Evolutionary conservation across 768 basidiomycete genomes (phyloP).

Genomic region (Lyophyllum shimeji): DNA sequence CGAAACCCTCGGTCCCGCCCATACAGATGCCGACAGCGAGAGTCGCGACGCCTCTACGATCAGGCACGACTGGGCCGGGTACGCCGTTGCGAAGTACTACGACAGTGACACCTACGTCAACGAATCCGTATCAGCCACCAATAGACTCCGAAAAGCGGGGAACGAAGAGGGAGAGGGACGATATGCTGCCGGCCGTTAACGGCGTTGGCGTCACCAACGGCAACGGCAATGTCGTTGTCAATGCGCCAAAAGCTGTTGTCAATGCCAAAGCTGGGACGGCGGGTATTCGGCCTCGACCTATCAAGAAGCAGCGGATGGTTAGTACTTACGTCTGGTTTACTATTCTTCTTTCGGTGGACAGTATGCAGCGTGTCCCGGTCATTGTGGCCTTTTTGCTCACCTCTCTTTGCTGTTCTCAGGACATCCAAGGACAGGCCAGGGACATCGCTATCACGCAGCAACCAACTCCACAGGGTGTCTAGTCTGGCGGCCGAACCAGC

Average conservation of each 20-base stretch:
- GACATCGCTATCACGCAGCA: slow-evolving; percentile 65
- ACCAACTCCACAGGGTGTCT: slow-evolving; percentile 73
- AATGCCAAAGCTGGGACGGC: slow-evolving; percentile 60
- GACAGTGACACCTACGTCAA: slow-evolving; percentile 32
- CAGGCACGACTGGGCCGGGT: slow-evolving; percentile 6
- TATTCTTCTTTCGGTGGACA: slow-evolving; percentile 5
- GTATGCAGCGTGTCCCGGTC: not conserved
- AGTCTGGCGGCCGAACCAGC: slow-evolving; percentile 6
- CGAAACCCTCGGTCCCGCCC: slow-evolving; percentile 16
- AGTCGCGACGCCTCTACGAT: slow-evolving; percentile 17
- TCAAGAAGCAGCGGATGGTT: slow-evolving; percentile 79
- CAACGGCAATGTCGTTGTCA: slow-evolving; percentile 17
- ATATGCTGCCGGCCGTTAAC: slow-evolving; percentile 24
- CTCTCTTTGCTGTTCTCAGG: slow-evolving; percentile 34
- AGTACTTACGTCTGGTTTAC: slow-evolving; percentile 24
- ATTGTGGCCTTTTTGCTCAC: not conserved
- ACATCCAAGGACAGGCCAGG: slow-evolving; percentile 62
- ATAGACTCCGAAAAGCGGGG: slow-evolving; percentile 30
- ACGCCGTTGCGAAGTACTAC: slow-evolving; percentile 25
- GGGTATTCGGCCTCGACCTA: slow-evolving; percentile 61
- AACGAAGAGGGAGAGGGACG: slow-evolving; percentile 43
- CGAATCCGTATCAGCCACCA: slow-evolving; percentile 10
- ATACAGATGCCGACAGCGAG: slow-evolving; percentile 22
- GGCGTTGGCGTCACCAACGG: slow-evolving; percentile 22
- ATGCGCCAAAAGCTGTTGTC: slow-evolving; percentile 34